Conservation (phyloP, 345 rosid genomes). For the Brassica juncea region DNA sequence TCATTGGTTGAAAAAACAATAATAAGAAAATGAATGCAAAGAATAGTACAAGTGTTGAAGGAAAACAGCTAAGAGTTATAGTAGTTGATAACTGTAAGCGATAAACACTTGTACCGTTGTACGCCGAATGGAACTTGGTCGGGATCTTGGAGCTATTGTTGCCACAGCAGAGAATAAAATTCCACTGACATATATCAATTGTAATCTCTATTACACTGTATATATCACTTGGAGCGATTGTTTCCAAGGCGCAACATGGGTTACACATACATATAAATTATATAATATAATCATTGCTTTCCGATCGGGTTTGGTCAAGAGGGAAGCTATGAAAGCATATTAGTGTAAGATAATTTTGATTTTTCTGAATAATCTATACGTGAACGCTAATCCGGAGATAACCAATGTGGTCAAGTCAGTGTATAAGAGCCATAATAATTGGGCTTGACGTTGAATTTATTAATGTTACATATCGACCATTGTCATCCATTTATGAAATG, state of each 20-base stretch:
- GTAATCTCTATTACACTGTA: neutral
- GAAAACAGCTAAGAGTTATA: too few species aligned
- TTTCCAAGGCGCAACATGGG: neutral
- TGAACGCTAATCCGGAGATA: neutral
- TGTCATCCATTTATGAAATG: too few species aligned
- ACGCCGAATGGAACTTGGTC: neutral
- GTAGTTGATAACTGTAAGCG: too few species aligned
- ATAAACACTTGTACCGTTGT: too few species aligned
- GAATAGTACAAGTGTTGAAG: too few species aligned
- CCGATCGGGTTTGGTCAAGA: neutral
- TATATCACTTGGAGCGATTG: neutral
- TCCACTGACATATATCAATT: neutral
- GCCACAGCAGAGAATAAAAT: neutral
- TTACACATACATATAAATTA: neutral
- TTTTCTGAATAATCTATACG: neutral
- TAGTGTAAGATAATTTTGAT: neutral
- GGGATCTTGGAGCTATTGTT: neutral
- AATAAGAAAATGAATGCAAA: neutral
- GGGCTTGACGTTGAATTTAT: too few species aligned
- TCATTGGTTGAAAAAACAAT: neutral
- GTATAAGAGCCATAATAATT: too few species aligned
- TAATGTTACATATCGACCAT: too few species aligned
- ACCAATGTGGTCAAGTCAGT: neutral
- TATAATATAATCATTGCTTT: neutral
- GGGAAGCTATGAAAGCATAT: neutral